Evolutionary conservation across 108 stramenopile genomes (phyloP), one percentile per base, ranked within the genome.

Genomic region (Cyclotella cryptica): DNA sequence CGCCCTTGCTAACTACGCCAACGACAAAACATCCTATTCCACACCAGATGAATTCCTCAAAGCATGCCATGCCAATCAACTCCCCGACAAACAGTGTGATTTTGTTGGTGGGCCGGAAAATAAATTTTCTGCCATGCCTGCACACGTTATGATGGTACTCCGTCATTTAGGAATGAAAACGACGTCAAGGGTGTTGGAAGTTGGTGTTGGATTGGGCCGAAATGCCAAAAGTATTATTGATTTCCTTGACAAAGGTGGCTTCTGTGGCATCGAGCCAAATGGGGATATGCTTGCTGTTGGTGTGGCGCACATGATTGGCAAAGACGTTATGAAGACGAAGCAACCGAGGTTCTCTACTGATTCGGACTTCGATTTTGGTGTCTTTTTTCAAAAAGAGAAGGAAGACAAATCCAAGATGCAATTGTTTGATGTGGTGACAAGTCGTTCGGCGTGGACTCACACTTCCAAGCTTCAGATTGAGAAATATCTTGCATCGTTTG

Each of bases 371-470:
- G 55, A 55, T 26, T 55, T 55, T 55, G 55, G 55, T 55, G 55
- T 55, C 19, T 24, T 55, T 24, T 55, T 55, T 24, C 21, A 55
- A 12, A 26, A 24, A 26, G 55, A 55, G n/a, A 12, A n/a, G 24
- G 22, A 19, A 4, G 55, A 26, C 22, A 55, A 8, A 35, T 35
- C 24, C 55, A 55, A 55, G n/a, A 49, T n/a, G 47, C 47, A 49
- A n/a, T 24, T 55, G 24, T 55, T 55, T 55, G 55, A 55, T 26
- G 55, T 55, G 21, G 55, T 55, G 1, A 55, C 55, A 55, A 55
- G 55, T 8, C n/a, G 55, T 3, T 55, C 55, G 11, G 55, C 24
- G 11, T 55, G 55, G 55, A 22, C 55, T 24, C 55, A 55, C 55
- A 55, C 55, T 9, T 55, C 55, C 1, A 55, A 55, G 24, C n/a